These are phyloP conservation scores for Claviceps arundinis DNA, from an alignment of 2,329 filamentous ascomycete species.

Conservation along the genomic window DNA sequence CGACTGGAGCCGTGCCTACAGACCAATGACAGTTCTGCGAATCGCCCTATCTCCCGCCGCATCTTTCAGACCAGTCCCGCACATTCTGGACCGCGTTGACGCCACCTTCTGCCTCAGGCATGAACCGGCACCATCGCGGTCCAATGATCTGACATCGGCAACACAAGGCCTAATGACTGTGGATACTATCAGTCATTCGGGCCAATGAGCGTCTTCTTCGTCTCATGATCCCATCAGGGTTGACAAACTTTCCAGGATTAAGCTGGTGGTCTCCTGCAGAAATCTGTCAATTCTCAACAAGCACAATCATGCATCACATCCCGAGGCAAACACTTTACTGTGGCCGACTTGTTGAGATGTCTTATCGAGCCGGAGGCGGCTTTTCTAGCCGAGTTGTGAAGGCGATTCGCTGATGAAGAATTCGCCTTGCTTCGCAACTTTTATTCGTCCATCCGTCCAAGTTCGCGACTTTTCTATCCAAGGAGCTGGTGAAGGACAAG, in stretches of 20 bases:
- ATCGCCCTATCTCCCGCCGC: conserved; percentile 8
- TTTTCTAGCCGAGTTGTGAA: too few relatives aligned
- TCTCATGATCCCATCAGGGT: conserved; percentile 3
- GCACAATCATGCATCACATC: too few relatives aligned
- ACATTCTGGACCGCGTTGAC: conserved; percentile 11
- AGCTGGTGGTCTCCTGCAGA: neutral
- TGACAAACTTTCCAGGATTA: neutral
- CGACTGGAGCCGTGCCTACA: neutral
- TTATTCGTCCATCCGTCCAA: too few relatives aligned
- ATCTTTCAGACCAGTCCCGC: conserved; percentile 15
- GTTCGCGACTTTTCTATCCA: too few relatives aligned
- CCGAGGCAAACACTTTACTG: too few relatives aligned
- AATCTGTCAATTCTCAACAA: neutral
- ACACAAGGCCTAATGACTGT: conserved; percentile 1
- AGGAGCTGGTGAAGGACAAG: too few relatives aligned
- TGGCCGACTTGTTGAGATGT: too few relatives aligned
- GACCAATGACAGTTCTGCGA: neutral
- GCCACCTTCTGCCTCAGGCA: conserved; percentile 19
- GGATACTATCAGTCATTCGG: neutral
- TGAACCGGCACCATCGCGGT: conserved; percentile 3
- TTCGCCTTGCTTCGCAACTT: too few relatives aligned
- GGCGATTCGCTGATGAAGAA: too few relatives aligned
- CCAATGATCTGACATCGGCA: conserved; percentile 4
- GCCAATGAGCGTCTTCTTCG: neutral
- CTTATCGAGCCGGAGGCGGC: too few relatives aligned